Base-by-base conservation (phyloP, 2,329 filamentous ascomycete species). In the Graphilbum fragrans region DNA sequence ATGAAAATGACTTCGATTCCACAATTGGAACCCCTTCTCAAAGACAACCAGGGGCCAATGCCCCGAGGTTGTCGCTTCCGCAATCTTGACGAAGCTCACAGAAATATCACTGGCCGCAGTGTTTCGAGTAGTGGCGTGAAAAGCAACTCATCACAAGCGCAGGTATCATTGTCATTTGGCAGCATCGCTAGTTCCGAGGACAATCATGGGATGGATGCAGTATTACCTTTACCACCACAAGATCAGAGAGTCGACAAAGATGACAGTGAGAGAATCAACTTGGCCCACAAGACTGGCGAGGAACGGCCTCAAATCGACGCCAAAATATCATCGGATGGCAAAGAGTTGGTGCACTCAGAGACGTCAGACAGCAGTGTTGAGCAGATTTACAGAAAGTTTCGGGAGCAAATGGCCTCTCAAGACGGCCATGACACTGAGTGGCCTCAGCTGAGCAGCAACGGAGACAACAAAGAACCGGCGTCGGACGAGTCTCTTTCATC, bases 41-140 rank as follows among this genome's bases (percentile, higher is more conserved):
- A 14, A 18, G 37, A 38, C 21, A 14, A 38, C n/a, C 35, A 41
- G 20, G 48, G 39, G 43, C 37, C 49, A 5, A 57, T 54, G 9
- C 58, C 56, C 10, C 58, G 58, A 22, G 57, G 54, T 4, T 53
- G 52, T 6, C 51, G 59, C 22, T 66, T 64, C 42, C 52, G 53
- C 21, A 57, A 59, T 40, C 49, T 65, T 1, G 52, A 53, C 21
- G 61, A 64, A 29, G 63, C 63, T 1, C 58, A 63, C 41, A 52
- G 55, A 4, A 60, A 58, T 27, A 65, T 66, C 43, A 60, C 59
- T 9, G 50, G 55, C 5, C 49, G 47, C 25, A 41, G 47, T 44
- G 45, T 45, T 11, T 45, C 44, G 6, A 42, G 31, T 31, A 38
- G 23, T 18, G 4, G 16, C 4, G 11, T 17, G 16, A 32, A 20